Base-by-base conservation (phyloP, 805 yeast genomes). In the Ogataea siamensis region DNA sequence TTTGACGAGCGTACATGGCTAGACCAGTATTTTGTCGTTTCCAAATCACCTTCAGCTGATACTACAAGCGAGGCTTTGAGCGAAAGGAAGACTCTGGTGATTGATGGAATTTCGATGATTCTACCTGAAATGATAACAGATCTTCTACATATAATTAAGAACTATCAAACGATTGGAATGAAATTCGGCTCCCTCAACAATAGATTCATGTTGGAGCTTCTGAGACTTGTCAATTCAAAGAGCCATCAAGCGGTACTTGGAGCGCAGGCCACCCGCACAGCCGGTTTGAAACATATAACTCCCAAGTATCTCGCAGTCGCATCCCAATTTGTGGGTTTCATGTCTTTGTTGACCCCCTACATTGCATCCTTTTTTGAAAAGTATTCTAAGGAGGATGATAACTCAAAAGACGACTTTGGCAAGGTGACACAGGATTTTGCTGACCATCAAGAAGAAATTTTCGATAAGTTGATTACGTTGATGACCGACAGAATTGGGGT, bases 191-290 rank as follows among this genome's bases (percentile, higher is more conserved):
- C 64, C 19, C 61, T 50, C 43, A 62, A 77, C 28, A 78, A 74
- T 40, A 62, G 62, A 18, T 64, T 70, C 42, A 35, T 76, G 19
- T 36, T 64, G 5, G 78, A 71, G 31, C 49, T 77, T n/a, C 47
- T 80, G 29, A 69, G 70, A 28, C 60, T 71, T 8, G 62, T 75
- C 51, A 81, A 83, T 48, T 57, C 75, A 12, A 73, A 78, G 42
- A 63, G 75, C 5, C 71, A 75, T 4, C 75, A 76, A 44, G 74
- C 84, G 4, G 79, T 84, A 26, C 62, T 84, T 24, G 83, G 80
- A 29, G 87, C 89, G 1, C 86, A 84, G 28, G 91, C 91, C 1
- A 81, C 85, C 2, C 62, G 77, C 46, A 75, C 88, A 0, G 85
- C 91, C 0, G 87, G 86, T 0, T 64, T 83, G 34, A 78, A 73